phyloP scores from a whole-genome alignment of 2,329 filamentous ascomycete genomes.

The Phyllosticta ampelicida region DNA sequence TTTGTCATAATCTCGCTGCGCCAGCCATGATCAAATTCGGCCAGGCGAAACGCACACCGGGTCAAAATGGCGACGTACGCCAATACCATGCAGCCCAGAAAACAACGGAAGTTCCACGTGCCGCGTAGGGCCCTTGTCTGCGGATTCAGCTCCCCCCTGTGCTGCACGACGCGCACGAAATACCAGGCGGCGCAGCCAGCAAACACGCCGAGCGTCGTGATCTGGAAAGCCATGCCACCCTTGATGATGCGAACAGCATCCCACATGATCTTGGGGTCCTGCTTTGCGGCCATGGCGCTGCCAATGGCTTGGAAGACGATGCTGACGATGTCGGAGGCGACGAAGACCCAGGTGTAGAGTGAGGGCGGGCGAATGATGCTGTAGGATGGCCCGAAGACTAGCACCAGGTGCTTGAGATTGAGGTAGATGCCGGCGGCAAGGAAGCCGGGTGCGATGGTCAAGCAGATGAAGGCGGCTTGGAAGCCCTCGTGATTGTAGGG shows the following conservation, averaged over 20 bases:
- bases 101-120: not conserved
- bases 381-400: constrained; percentile 38
- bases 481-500: constrained; percentile 41
- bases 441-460: constrained; percentile 48
- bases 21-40: constrained; percentile 39
- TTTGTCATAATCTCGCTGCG: constrained; percentile 41
- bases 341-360: constrained; percentile 48
- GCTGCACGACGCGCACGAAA: constrained; percentile 10
- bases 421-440: constrained; percentile 46
- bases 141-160: not conserved
- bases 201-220: constrained; percentile 42
- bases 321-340: constrained; percentile 47
- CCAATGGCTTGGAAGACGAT: constrained; percentile 49
- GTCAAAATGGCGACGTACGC: constrained; percentile 27
- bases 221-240: constrained; percentile 47
- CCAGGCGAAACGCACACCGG: constrained; percentile 40
- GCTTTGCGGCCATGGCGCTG: constrained; percentile 44
- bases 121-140: not conserved
- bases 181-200: constrained; percentile 31
- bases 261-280: constrained; percentile 27
- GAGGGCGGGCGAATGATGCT: constrained; percentile 23
- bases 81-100: not conserved
- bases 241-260: constrained; percentile 46
- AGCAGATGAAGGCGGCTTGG: constrained; percentile 37
- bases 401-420: constrained; percentile 45